Base-by-base conservation (phyloP, 2,329 filamentous ascomycete species). In the Venturia oleaginea region DNA sequence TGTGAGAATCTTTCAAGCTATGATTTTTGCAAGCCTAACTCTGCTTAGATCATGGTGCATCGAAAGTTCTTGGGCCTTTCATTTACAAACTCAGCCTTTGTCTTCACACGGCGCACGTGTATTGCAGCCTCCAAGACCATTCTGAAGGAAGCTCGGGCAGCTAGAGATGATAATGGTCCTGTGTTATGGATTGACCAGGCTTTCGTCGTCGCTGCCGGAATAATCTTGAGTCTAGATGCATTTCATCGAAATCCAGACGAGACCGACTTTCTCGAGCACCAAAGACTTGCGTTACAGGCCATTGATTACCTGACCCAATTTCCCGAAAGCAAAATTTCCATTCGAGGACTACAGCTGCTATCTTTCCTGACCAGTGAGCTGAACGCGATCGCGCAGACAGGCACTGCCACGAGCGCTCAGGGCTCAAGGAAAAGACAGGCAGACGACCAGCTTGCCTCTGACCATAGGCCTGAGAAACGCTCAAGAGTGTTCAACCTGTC, bases 101-200 rank as follows among this genome's bases (percentile, higher is more conserved):
- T 72, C 3, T 77, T 78, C 64, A 78, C 75, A 10, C 72, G 77
- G 27, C 75, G 75, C 69, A 77, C 77, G 0, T 78, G 76, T 62
- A 71, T 75, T 55, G 75, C 72, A 13, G 75, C 76, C 3, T 73
- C 77, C 27, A 74, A 72, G 68, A 77, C 70, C 60, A 78, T 80
- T 64, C 67, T 76, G 60, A 74, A 75, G 22, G 70, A 75, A 30
- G 76, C 77, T 66, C 72, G 69, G 19, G 70, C 71, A 27, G 70
- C 68, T 17, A 70, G 72, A 1, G 72, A 73, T 17, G 71, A 75
- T 2, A 69, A 75, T 8, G 76, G 76, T 32, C 77, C 78, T 2
- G 72, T 76, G 17, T 71, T 77, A 63, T 79, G 77, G 77, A 76
- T 78, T 37, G 72, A 77, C 42, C 75, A 78, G 65, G 75, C 75